Evolutionary conservation across 2,329 filamentous ascomycete species (phyloP), one percentile per base, ranked within the genome.

Genomic region (Didymella keratinophila): DNA sequence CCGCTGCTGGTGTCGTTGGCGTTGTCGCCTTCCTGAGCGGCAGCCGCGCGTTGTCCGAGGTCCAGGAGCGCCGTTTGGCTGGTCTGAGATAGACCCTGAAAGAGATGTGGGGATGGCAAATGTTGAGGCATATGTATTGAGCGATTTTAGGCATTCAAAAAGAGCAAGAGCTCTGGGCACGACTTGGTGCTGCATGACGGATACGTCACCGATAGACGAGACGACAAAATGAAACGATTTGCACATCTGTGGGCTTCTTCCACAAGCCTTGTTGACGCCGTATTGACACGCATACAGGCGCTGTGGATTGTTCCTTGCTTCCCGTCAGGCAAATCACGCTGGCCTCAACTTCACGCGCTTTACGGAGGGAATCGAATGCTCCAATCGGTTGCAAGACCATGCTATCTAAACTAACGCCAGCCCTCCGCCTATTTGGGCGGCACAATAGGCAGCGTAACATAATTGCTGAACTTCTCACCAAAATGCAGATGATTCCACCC

Each of bases 21-120:
- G 78, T 85, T 25, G 85, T 93, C 53, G 87, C 91, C 11, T 92
- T 96, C 74, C 78, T 98, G 62, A 97, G 92, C 75, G 95, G 95
- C 56, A 93, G 89, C 74, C 89, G 93, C 77, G 95, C 95, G 5
- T 82, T 99, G 67, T 90, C 92, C 48, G 95, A 99, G 82, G 94
- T 99, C 28, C 95, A 97, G 81, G 87, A 89, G 71, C 86, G 95
- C 66, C 87, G 95, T 56, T 80, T 97, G 70, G 89, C 91, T 21
- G 93, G 93, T 5, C 74, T 85, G 63, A 79, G 86, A 75, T 89
- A 72, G 81, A 21, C 23, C 20, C 21, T 12, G 44, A 16, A 34
- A 12, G n/a, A 30, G 1, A 4, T 18, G 4, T 14, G 37, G 20
- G 11, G 20, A 11, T 16, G 12, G 21, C 10, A 11, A 23, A 14